Evolutionary conservation across 2,329 filamentous ascomycete genomes (phyloP), one percentile per base, ranked within the genome.

Genomic region (Apiospora koreana): DNA sequence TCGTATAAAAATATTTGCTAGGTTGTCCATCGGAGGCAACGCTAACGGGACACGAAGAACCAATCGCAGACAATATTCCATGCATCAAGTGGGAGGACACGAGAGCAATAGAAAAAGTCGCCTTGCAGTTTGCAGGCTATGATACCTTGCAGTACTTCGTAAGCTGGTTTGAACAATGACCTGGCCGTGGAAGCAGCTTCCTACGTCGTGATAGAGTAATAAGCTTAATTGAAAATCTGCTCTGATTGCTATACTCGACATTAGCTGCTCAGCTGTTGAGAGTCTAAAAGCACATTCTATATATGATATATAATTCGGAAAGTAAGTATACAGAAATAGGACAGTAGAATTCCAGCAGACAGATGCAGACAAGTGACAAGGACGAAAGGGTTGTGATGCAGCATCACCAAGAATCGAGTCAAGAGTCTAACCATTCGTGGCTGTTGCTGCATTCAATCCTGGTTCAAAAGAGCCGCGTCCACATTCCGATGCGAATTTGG

Each of bases 131-230:
- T 43, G 41, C 41, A 16, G 48, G 14, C 45, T 12, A 5, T 48
- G 21, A 43, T 48, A 48, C 21, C 9, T 25, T 9, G 5, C 6
- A 18, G 25, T n/a, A n/a, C n/a, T n/a, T n/a, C n/a, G n/a, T 31
- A 54, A 31, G 25, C 54, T 21, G 54, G 54, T 62, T n/a, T n/a
- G n/a, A 35, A 62, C 31, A n/a, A 62, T 62, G 54, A 62, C 54
- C 31, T 62, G 54, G 54, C 23, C 18, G 10, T 62, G 1, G 31
- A 38, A 38, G 54, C 54, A 62, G 28, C 6, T 1, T 38, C 18
- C 31, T 38, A 62, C 54, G 54, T 38, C 54, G 28, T 62, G 31
- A 62, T 62, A 38, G 54, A 23, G 54, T 62, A 62, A 62, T 62
- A 62, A n/a, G 54, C 54, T 62, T 62, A 62, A 38, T 62, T 6